phyloP scores from a whole-genome alignment of 1,284 basidiomycete species.

The Apiotrichum gracile region DNA sequence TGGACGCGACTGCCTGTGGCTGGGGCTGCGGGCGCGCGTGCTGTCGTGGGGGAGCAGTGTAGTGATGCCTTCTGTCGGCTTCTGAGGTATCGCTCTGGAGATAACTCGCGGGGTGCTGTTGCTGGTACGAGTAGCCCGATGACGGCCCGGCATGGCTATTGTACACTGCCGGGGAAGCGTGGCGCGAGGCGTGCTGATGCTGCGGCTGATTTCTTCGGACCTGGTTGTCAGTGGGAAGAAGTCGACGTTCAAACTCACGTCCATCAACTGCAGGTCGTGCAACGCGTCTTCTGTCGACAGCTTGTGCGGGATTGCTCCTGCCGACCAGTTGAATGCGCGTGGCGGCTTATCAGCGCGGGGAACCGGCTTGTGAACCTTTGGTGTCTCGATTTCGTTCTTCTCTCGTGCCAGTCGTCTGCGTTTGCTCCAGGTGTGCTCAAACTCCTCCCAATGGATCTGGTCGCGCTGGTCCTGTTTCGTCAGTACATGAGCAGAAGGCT shows the following conservation, averaged over 20 bases:
- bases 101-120: slow-evolving; percentile 12
- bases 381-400: slow-evolving; percentile 52
- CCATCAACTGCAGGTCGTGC: slow-evolving; percentile 39
- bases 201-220: not conserved
- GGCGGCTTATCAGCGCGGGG: slow-evolving; percentile 25
- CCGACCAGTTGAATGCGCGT: slow-evolving; percentile 36
- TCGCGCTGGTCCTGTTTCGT: slow-evolving; percentile 39
- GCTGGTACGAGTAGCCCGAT: slow-evolving; percentile 9
- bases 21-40: not conserved
- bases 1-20: not conserved
- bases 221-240: not conserved
- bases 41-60: not conserved
- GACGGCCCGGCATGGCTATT: slow-evolving; percentile 9
- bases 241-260: slow-evolving; percentile 23
- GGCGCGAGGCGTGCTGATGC: slow-evolving; percentile 16
- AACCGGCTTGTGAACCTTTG: slow-evolving; percentile 44
- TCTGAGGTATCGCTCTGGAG: slow-evolving; percentile 2
- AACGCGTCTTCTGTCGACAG: slow-evolving; percentile 29
- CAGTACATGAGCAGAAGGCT: not conserved
- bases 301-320: slow-evolving; percentile 31
- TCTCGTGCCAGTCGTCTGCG: slow-evolving; percentile 51
- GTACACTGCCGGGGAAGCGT: slow-evolving; percentile 31
- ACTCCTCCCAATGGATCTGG: slow-evolving; percentile 48
- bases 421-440: slow-evolving; percentile 52
- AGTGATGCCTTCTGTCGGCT: slow-evolving; percentile 2